Evolutionary conservation across 1,284 basidiomycete species (phyloP).

Genomic region (Ustilago hordei): DNA sequence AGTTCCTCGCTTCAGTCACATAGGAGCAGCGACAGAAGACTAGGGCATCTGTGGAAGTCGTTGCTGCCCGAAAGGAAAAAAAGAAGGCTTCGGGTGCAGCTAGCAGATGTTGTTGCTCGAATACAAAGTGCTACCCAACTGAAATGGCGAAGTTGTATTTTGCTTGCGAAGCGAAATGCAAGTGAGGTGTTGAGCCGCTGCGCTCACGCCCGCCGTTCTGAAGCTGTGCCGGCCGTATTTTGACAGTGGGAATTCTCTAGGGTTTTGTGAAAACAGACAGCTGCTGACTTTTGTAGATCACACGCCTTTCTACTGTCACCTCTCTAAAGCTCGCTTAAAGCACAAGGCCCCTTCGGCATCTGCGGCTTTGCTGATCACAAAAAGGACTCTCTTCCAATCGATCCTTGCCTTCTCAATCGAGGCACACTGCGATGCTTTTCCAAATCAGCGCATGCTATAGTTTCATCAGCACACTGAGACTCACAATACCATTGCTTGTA

Average conservation of each 20-base stretch:
- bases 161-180: neutral
- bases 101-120: conserved; percentile 5
- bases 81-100: conserved; percentile 31
- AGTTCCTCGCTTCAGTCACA: neutral
- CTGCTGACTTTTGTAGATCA: conserved; percentile 15
- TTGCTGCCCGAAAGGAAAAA: conserved; percentile 1
- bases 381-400: neutral
- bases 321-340: conserved; percentile 8
- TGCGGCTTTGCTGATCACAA: neutral
- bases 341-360: conserved; percentile 6
- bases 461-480: neutral
- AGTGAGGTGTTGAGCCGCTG: conserved; percentile 8
- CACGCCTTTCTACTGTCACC: conserved; percentile 7
- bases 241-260: neutral
- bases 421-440: neutral
- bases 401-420: neutral
- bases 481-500: neutral
- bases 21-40: neutral
- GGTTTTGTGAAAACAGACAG: neutral
- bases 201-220: conserved; percentile 20
- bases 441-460: neutral
- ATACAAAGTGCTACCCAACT: neutral
- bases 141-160: neutral
- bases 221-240: conserved; percentile 3
- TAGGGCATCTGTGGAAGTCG: neutral